phyloP scores from a whole-genome alignment of 805 yeast species.

The Blastobotrys mokoenaii region DNA sequence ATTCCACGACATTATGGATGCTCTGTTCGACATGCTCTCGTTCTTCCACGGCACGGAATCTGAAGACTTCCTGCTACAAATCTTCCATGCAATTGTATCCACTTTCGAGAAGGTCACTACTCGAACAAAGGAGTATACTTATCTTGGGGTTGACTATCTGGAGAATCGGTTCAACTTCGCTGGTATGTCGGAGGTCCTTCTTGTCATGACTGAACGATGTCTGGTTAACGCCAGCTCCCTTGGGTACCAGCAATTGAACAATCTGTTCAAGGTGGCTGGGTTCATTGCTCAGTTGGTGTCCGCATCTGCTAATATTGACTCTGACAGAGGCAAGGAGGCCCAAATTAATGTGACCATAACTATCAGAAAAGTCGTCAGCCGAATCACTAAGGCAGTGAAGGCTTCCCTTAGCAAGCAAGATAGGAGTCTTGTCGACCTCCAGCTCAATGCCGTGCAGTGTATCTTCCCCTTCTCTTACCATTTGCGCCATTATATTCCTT shows the following conservation, averaged over 20 bases:
- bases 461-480: slow-evolving; percentile 46
- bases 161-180: slow-evolving; percentile 28
- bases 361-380: slow-evolving; percentile 8
- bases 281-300: slow-evolving; percentile 13
- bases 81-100: slow-evolving; percentile 20
- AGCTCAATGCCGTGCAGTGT: slow-evolving; percentile 51
- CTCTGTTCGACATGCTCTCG: slow-evolving; percentile 34
- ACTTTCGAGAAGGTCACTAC: slow-evolving; percentile 20
- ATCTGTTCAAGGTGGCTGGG: slow-evolving; percentile 13
- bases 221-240: slow-evolving; percentile 4
- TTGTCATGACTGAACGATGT: slow-evolving; percentile 11
- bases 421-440: slow-evolving; percentile 24
- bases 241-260: slow-evolving; percentile 5
- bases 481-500: slow-evolving; percentile 34
- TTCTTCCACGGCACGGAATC: slow-evolving; percentile 8
- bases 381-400: slow-evolving; percentile 13
- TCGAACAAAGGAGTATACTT: slow-evolving; percentile 11
- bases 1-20: slow-evolving; percentile 22
- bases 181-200: slow-evolving; percentile 39
- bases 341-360: slow-evolving; percentile 8
- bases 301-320: slow-evolving; percentile 15
- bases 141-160: slow-evolving; percentile 20
- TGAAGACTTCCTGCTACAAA: slow-evolving; percentile 8
- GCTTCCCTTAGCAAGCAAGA: slow-evolving; percentile 8
- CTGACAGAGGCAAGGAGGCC: slow-evolving; percentile 13